phyloP scores from a whole-genome alignment of 768 basidiomycete genomes.

The Tricholoma terreum region DNA sequence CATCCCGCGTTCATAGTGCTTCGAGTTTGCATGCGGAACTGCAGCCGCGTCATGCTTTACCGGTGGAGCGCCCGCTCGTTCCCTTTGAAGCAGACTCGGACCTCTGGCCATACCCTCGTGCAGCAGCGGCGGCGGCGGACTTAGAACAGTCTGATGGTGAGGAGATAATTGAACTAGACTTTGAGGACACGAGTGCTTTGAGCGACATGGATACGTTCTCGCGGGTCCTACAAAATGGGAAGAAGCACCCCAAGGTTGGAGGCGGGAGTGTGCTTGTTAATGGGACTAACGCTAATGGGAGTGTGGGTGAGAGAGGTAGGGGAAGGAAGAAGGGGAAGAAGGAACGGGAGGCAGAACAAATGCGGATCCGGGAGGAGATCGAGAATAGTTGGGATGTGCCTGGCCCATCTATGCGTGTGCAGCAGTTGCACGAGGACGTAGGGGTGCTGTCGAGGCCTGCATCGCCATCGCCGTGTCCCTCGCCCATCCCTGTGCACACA shows the following conservation, averaged over 20 bases:
- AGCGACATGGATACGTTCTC: constrained; percentile 63
- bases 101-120: constrained; percentile 67
- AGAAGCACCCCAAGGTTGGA: constrained; percentile 14
- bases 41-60: neutral
- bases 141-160: constrained; percentile 35
- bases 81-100: constrained; percentile 66
- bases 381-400: constrained; percentile 65
- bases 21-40: neutral
- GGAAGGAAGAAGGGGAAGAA: constrained; percentile 34
- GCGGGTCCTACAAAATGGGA: constrained; percentile 30
- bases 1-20: neutral
- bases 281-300: constrained; percentile 4
- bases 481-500: constrained; percentile 1
- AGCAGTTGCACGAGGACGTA: constrained; percentile 1
- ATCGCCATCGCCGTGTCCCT: constrained; percentile 13
- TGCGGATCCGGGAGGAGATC: constrained; percentile 43
- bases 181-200: constrained; percentile 67
- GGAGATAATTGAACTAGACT: constrained; percentile 75
- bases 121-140: constrained; percentile 36
- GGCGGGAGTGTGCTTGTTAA: neutral
- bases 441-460: constrained; percentile 13
- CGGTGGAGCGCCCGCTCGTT: constrained; percentile 37
- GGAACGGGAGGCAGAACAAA: constrained; percentile 39
- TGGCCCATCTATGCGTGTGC: constrained; percentile 14
- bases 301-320: constrained; percentile 19